These are phyloP conservation scores for Tuber umbilicatum DNA, from an alignment of 495 filamentous ascomycete species.

Conservation along the genomic window DNA sequence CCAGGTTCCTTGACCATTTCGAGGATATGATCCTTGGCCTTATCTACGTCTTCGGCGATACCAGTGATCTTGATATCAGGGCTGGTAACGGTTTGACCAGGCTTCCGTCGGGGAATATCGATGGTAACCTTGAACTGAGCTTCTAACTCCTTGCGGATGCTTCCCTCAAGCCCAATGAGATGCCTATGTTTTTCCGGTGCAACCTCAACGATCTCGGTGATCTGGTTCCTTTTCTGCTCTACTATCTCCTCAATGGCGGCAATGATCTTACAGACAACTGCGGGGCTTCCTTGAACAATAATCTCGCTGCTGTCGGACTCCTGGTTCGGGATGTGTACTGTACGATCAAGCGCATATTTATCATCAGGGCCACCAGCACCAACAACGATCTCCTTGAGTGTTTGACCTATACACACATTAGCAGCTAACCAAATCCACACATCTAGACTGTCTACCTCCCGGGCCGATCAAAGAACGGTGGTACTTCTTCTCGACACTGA, in stretches of 20 bases:
- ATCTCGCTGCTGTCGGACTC: conserved; percentile 76
- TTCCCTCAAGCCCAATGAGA: conserved; percentile 86
- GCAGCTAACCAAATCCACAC: conserved; percentile 25
- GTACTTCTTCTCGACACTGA: conserved; percentile 84
- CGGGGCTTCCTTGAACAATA: conserved; percentile 71
- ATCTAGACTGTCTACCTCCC: conserved; percentile 58
- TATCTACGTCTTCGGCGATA: conserved; percentile 66
- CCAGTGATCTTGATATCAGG: conserved; percentile 77
- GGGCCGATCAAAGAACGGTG: conserved; percentile 85
- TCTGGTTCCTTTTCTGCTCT: conserved; percentile 68
- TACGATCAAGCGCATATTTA: conserved; percentile 66
- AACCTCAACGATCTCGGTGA: conserved; percentile 68
- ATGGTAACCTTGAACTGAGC: conserved; percentile 79
- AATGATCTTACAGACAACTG: conserved; percentile 83
- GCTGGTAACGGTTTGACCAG: conserved; percentile 58
- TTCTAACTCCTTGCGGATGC: conserved; percentile 77
- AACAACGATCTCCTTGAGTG: conserved; percentile 76
- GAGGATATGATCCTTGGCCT: conserved; percentile 76
- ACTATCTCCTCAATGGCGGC: conserved; percentile 72
- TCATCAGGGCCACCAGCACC: conserved; percentile 85
- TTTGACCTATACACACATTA: conserved; percentile 61
- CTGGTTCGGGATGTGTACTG: conserved; percentile 81
- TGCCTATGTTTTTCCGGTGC: conserved; percentile 79
- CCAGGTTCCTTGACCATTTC: conserved; percentile 75
- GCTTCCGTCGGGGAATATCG: conserved; percentile 74